Evolutionary conservation across 2,329 filamentous ascomycete genomes (phyloP).

Genomic region (Botrytis deweyae): DNA sequence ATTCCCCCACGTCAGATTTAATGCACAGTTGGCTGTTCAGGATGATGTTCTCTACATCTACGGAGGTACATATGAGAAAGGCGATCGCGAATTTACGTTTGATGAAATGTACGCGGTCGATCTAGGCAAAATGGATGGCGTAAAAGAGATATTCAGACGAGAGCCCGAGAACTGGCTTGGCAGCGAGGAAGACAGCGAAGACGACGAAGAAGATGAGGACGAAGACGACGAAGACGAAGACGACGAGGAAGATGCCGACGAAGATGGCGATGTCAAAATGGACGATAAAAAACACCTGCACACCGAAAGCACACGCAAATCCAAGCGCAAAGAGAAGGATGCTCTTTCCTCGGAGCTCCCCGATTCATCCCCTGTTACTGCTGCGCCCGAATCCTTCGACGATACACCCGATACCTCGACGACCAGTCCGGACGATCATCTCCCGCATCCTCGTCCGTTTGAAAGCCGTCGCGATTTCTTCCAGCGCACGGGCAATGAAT

Average conservation of each 20-base stretch:
- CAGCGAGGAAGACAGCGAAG: constrained; percentile 61
- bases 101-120: constrained; percentile 93
- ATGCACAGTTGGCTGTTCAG: constrained; percentile 85
- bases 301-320: constrained; percentile 49
- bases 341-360: neutral
- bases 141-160: constrained; percentile 84
- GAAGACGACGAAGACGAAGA: constrained; percentile 50
- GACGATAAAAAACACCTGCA: constrained; percentile 38
- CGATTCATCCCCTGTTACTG: constrained; percentile 23
- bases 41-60: constrained; percentile 93
- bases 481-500: constrained; percentile 78
- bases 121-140: constrained; percentile 90
- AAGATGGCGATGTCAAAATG: constrained; percentile 47
- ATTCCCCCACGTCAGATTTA: constrained; percentile 87
- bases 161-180: constrained; percentile 84
- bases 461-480: constrained; percentile 93
- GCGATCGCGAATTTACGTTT: constrained; percentile 91
- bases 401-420: constrained; percentile 43
- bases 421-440: constrained; percentile 33
- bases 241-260: constrained; percentile 48
- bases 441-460: constrained; percentile 54
- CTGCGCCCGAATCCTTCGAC: constrained; percentile 53
- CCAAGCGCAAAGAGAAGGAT: constrained; percentile 57
- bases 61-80: constrained; percentile 92
- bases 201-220: constrained; percentile 55